Percentiles rank a stretch among this genome's conserved stretches.
Conservation (phyloP, 202 grass and related monocot species). For the Setaria italica region DNA sequence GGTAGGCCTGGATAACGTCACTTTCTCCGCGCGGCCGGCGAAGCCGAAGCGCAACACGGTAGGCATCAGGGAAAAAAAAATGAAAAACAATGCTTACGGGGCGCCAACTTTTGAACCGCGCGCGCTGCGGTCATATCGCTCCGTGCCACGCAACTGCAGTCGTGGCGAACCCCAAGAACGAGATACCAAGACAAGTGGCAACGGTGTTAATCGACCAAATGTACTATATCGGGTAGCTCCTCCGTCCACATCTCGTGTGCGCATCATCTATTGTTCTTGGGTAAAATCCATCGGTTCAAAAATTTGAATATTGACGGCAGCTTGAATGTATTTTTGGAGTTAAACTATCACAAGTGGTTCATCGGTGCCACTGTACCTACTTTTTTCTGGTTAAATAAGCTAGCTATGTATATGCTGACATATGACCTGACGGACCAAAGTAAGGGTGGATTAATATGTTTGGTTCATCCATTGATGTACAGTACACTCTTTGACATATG, state of each 20-base stretch:
- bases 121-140: neutral
- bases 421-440: neutral
- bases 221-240: neutral
- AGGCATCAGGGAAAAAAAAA: neutral
- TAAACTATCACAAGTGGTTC: neutral
- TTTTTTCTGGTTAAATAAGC: neutral
- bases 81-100: neutral
- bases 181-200: neutral
- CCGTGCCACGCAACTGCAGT: neutral
- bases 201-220: neutral
- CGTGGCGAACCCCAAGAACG: neutral
- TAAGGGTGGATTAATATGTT: neutral
- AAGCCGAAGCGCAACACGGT: neutral
- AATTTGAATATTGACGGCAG: neutral
- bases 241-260: neutral
- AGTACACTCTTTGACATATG: neutral
- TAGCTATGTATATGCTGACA: neutral
- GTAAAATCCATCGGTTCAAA: neutral
- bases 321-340: neutral
- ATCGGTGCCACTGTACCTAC: neutral
- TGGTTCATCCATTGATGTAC: neutral
- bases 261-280: neutral
- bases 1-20: neutral
- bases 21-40: neutral
- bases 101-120: neutral